Conservation (phyloP, 106 monocot genomes). For the Hemerocallis citrina region DNA sequence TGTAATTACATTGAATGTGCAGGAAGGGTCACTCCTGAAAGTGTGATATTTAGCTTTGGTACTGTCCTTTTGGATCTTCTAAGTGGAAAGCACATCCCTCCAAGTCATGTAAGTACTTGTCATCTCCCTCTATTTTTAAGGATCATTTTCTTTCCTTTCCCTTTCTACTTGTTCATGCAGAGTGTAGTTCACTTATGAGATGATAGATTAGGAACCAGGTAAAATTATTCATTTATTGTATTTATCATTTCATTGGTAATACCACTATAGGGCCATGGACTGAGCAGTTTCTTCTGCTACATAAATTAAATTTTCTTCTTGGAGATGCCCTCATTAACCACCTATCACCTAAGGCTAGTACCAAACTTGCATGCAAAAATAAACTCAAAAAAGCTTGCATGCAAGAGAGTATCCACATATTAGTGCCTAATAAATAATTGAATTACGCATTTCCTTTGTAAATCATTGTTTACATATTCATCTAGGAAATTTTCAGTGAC, state of each 20-base stretch:
- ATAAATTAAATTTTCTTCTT: not conserved
- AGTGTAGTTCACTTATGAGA: not conserved
- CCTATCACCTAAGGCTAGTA: too few species aligned
- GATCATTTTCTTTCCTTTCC: not conserved
- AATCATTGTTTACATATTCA: too few species aligned
- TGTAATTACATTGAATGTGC: not conserved
- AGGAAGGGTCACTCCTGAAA: conserved; percentile 33
- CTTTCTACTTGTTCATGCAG: not conserved
- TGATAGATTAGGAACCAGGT: not conserved
- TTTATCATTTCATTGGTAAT: too few species aligned
- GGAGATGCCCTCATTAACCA: not conserved
- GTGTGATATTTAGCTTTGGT: conserved; percentile 38
- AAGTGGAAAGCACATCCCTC: conserved; percentile 20
- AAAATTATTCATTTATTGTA: too few species aligned
- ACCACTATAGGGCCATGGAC: too few species aligned
- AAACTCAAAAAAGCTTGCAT: too few species aligned
- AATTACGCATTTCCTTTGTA: too few species aligned
- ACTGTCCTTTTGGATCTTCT: conserved; percentile 35
- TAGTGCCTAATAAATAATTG: too few species aligned
- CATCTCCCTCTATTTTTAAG: not conserved
- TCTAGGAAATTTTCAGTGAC: too few species aligned
- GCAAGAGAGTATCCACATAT: too few species aligned
- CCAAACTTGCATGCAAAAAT: too few species aligned
- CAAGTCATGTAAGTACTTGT: conserved; percentile 18
- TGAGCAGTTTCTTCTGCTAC: too few species aligned